Evolutionary conservation across 1,284 basidiomycete species (phyloP), one percentile per base, ranked within the genome.

Genomic region (Papiliotrema terrestris): DNA sequence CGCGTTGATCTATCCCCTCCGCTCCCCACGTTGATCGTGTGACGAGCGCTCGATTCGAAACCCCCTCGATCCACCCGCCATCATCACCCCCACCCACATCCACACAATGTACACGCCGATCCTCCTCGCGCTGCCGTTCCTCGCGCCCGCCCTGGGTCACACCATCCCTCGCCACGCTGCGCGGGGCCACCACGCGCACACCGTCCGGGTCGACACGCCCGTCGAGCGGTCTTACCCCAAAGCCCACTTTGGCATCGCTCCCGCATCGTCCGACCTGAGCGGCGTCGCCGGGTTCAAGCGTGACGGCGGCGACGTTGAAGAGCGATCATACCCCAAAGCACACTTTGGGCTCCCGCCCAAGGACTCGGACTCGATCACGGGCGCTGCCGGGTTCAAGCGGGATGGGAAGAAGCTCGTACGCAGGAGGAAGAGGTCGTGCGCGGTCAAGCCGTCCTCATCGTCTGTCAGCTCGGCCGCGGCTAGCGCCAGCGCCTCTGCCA

Each of bases 311-410:
- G 23, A 29, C 25, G 8, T 47, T 8, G 17, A 15, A 5, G 29
- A 47, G 29, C 45, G 45, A n/a, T 35, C 25, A 22, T 20, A 20
- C 45, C 45, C 48, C n/a, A 49, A 49, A 39, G 48, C 36, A 3
- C 48, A 49, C 37, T 41, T 49, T 39, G 48, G 48, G 6, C 25
- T 49, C 11, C 35, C 48, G 11, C 48, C 48, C 11, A 22, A 32
- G 15, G 17, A 37, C 23, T 3, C 45, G 13, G 23, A 47, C n/a
- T 8, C 17, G 17, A 37, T 49, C 19, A 4, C 11, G 5, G 35
- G 19, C 8, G 5, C 37, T 23, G 35, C 38, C 4, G 38, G 35
- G 15, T 49, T 41, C 48, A 49, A 49, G 37, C 48, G 48, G 17
- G 36, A 47, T 14, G 37, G 22, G 35, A 37, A 20, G 37, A 20